Percentiles rank a stretch among this genome's conserved stretches.
phyloP scores from a whole-genome alignment of 2,329 filamentous ascomycete species.

The Claviceps sp. region DNA sequence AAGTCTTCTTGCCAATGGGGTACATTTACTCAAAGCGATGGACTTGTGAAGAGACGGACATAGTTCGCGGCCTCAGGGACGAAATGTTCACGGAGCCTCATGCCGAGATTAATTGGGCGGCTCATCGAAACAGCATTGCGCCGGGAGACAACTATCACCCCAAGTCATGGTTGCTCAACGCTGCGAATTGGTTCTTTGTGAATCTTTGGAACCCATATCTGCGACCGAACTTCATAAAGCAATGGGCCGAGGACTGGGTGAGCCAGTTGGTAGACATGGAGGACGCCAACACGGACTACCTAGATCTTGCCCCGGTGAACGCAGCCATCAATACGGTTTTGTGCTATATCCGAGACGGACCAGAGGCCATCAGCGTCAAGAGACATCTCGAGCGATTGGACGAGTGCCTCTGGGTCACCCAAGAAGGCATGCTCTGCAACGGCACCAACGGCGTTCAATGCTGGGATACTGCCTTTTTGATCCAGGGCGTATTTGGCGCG shows the following conservation, averaged over 20 bases:
- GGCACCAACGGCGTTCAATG: slow-evolving; percentile 97
- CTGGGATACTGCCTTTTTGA: slow-evolving; percentile 88
- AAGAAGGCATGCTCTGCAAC: slow-evolving; percentile 86
- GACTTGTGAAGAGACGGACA: slow-evolving; percentile 59
- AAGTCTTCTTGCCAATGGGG: slow-evolving; percentile 87
- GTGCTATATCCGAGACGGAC: slow-evolving; percentile 76
- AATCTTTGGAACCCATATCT: slow-evolving; percentile 72
- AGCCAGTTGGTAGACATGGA: slow-evolving; percentile 81
- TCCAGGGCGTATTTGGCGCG: slow-evolving; percentile 62
- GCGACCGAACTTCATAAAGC: slow-evolving; percentile 49
- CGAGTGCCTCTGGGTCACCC: slow-evolving; percentile 84
- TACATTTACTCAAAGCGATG: slow-evolving; percentile 79
- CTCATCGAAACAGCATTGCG: slow-evolving; percentile 71
- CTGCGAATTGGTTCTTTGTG: slow-evolving; percentile 64
- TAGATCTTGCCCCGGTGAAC: slow-evolving; percentile 78
- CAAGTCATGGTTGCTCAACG: slow-evolving; percentile 71
- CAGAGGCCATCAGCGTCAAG: slow-evolving; percentile 55
- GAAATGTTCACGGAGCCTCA: slow-evolving; percentile 76
- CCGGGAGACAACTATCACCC: slow-evolving; percentile 81
- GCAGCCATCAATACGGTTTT: slow-evolving; percentile 79
- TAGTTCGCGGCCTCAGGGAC: slow-evolving; percentile 59
- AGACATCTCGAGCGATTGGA: slow-evolving; percentile 69
- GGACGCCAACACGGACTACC: slow-evolving; percentile 82
- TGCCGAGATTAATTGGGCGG: slow-evolving; percentile 62
- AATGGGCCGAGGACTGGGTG: slow-evolving; percentile 65